These are phyloP conservation scores for Meredithiella fracta DNA, from an alignment of 2,329 filamentous ascomycete species.

Conservation along the genomic window DNA sequence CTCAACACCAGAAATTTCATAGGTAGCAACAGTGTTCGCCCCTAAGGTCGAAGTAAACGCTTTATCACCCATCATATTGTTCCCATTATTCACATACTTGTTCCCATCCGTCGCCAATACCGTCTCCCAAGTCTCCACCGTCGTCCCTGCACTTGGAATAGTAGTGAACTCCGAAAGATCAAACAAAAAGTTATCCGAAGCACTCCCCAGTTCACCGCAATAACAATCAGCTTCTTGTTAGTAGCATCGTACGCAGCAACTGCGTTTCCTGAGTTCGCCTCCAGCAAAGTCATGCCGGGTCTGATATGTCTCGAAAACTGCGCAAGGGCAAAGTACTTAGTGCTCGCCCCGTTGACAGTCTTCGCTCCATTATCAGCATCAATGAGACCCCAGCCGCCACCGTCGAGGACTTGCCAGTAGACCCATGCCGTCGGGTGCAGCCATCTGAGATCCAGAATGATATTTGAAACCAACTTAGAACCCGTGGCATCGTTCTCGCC, in stretches of 20 bases:
- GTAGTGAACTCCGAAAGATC: conserved; percentile 23
- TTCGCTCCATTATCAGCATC: conserved; percentile 23
- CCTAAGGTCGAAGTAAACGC: conserved; percentile 24
- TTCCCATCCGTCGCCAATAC: conserved; percentile 21
- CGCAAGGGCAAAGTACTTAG: conserved; percentile 28
- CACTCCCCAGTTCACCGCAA: conserved; percentile 24
- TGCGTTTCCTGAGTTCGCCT: conserved; percentile 20
- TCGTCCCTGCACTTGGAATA: conserved; percentile 20
- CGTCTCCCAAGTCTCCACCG: conserved; percentile 24
- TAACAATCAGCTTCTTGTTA: conserved; percentile 23
- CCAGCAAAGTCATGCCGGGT: conserved; percentile 24
- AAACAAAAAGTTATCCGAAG: conserved; percentile 22
- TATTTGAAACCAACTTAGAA: conserved; percentile 16
- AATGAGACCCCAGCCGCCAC: conserved; percentile 26
- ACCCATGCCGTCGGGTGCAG: conserved; percentile 27
- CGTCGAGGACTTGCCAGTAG: conserved; percentile 29
- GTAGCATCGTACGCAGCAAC: conserved; percentile 25
- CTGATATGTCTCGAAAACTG: conserved; percentile 27
- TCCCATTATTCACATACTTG: conserved; percentile 21
- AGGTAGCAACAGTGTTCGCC: conserved; percentile 23
- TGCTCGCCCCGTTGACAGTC: conserved; percentile 19
- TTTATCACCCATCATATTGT: conserved; percentile 21
- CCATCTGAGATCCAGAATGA: conserved; percentile 26
- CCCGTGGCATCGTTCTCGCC: conserved; percentile 26
- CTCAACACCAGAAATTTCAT: conserved; percentile 21